Evolutionary conservation across 2,329 filamentous ascomycete genomes (phyloP).

Genomic region (Rhinocladiella mackenziei): DNA sequence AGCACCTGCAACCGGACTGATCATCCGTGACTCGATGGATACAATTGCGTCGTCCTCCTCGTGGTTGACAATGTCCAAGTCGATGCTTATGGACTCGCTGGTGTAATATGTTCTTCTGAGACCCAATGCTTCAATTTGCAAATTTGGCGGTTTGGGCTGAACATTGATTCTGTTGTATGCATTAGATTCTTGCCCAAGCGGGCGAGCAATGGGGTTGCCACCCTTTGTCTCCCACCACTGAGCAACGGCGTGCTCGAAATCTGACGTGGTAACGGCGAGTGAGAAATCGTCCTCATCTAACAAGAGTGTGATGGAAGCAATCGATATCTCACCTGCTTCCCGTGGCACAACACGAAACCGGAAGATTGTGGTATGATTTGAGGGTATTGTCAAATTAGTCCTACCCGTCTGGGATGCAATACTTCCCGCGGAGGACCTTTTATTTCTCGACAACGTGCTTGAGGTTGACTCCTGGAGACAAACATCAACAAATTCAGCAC

Average conservation of each 20-base stretch:
- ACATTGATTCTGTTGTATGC: constrained; percentile 60
- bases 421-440: constrained; percentile 36
- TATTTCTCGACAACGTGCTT: constrained; percentile 28
- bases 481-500: constrained; percentile 34
- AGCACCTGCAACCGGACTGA: constrained; percentile 52
- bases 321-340: constrained; percentile 73
- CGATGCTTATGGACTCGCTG: constrained; percentile 68
- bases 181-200: constrained; percentile 45
- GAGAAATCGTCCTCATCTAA: constrained; percentile 64
- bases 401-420: constrained; percentile 50
- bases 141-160: constrained; percentile 84
- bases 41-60: constrained; percentile 76
- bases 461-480: constrained; percentile 36
- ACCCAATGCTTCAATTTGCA: constrained; percentile 66
- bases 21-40: constrained; percentile 64
- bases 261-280: constrained; percentile 61
- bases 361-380: constrained; percentile 66
- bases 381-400: constrained; percentile 61
- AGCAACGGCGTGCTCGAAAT: constrained; percentile 34
- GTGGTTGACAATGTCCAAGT: constrained; percentile 70
- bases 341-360: constrained; percentile 69
- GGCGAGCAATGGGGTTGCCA: constrained; percentile 36
- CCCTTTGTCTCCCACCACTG: constrained; percentile 44
- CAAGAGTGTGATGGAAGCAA: constrained; percentile 59
- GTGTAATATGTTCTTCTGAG: constrained; percentile 73